Conservation (phyloP, 2,329 filamentous ascomycete genomes). For the Pseudogymnoascus sp. region DNA sequence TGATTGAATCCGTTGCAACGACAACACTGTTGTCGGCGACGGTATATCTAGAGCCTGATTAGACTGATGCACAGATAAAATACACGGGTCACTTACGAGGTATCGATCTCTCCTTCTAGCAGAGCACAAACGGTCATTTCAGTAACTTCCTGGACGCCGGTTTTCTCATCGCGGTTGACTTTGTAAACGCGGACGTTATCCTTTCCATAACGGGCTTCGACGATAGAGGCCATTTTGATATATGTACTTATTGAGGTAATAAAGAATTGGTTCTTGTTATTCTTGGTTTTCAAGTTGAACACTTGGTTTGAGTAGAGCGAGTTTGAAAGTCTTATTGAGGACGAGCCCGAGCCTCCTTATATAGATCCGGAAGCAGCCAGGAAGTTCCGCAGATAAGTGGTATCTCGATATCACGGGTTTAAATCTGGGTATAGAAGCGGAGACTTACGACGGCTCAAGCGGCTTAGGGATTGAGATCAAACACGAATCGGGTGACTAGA, state of each 20-base stretch:
- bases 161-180: conserved; percentile 70
- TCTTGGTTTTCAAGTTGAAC: background rate
- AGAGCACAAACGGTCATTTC: conserved; percentile 94
- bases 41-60: conserved; percentile 61
- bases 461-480: background rate
- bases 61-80: background rate
- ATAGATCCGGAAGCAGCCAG: conserved; percentile 6
- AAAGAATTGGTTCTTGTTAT: background rate
- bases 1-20: conserved; percentile 95
- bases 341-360: background rate
- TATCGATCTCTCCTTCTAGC: conserved; percentile 86
- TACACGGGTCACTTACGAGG: conserved; percentile 47
- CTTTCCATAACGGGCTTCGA: conserved; percentile 74
- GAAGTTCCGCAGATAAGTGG: background rate
- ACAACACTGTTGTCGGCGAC: conserved; percentile 88
- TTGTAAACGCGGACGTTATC: conserved; percentile 99
- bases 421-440: conserved; percentile 1
- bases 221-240: conserved; percentile 45
- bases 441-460: background rate
- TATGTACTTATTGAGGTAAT: background rate
- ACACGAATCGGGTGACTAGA: background rate
- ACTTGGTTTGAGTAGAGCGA: background rate
- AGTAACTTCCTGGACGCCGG: conserved; percentile 73
- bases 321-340: background rate
- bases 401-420: conserved; percentile 4